These are phyloP conservation scores for Lanmaoa pseudosensibilis DNA, from an alignment of 768 basidiomycete species.

Conservation along the genomic window DNA sequence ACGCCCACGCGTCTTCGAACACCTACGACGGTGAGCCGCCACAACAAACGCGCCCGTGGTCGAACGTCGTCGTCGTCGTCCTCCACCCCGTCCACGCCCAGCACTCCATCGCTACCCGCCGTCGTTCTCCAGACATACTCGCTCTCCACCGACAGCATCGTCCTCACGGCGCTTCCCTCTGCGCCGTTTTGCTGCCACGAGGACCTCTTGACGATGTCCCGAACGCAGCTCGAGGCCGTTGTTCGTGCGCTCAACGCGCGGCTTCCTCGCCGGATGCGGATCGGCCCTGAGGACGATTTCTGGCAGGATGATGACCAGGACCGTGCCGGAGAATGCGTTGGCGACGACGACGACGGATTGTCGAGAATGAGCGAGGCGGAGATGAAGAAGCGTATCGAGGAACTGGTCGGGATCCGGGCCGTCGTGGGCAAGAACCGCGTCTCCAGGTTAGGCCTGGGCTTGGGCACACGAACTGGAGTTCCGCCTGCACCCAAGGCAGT, in stretches of 20 bases:
- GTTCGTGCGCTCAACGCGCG: constrained; percentile 55
- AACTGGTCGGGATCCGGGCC: constrained; percentile 54
- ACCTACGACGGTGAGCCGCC: constrained; percentile 16
- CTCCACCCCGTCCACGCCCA: constrained; percentile 10
- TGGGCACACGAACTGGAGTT: constrained; percentile 22
- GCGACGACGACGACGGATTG: constrained; percentile 11
- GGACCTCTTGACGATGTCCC: constrained; percentile 65
- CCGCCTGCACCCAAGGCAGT: constrained; percentile 31
- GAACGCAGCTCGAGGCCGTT: constrained; percentile 50
- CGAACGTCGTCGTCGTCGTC: constrained; percentile 10
- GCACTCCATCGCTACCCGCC: constrained; percentile 28
- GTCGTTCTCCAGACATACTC: constrained; percentile 64
- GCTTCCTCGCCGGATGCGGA: constrained; percentile 52
- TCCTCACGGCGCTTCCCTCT: constrained; percentile 59
- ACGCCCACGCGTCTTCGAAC: too few species aligned
- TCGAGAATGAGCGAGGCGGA: constrained; percentile 37
- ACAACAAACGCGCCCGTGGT: constrained; percentile 21
- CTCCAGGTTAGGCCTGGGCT: constrained; percentile 26
- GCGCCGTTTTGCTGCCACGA: constrained; percentile 75
- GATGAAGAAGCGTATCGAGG: constrained; percentile 58
- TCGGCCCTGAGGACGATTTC: constrained; percentile 41
- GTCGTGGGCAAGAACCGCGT: constrained; percentile 33
- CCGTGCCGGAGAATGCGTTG: background rate
- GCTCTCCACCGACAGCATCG: constrained; percentile 47
- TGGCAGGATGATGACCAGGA: constrained; percentile 8